Base-by-base conservation (phyloP, 352 stramenopile species). In the Globisporangium cederbergense region DNA sequence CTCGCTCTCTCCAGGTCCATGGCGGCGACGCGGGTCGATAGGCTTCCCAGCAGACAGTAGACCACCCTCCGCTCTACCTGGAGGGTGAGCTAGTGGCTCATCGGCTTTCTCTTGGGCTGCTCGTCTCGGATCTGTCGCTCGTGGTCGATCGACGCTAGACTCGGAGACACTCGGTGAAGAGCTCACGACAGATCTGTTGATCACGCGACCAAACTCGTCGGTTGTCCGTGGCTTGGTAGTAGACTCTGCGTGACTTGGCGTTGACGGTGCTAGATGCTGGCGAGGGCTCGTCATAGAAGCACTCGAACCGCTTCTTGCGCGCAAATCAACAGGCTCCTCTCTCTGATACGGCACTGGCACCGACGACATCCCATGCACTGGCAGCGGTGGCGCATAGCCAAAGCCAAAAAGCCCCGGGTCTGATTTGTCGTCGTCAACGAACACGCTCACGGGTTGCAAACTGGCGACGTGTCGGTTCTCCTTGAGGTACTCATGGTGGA, bases 361-460 rank as follows among this genome's bases (percentile, higher is more conserved):
- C 30, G 34, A 70, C 18, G 81, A 83, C 46, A 91, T 76, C 3
- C 83, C 86, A 1, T 67, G 76, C 8, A 58, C 46, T 34, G 86
- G 86, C 38, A 86, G 67, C 8, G 86, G 86, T 13, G 86, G 86
- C 38, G 86, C 86, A 53, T 92, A 95, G 11, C 86, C 86, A 52
- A 77, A 91, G 18, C 63, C 71, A 55, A 88, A 95, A 3, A 91
- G 69, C 4, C 83, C 77, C 4, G 65, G 64, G 9, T 90, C 82
- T 11, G 64, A 65, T 14, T 66, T 74, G 53, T 74, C 74, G 50
- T 89, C 78, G 1, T 65, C 76, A 11, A 87, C 63, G 46, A 78
- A 81, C n/a, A 60, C 55, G 16, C 72, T 74, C 20, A 90, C 79
- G 11, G 71, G 74, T 57, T 82, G 72, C 34, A 95, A 67, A 11